Evolutionary conservation across 495 filamentous ascomycete genomes (phyloP).

Genomic region (Xylaria intraflava): DNA sequence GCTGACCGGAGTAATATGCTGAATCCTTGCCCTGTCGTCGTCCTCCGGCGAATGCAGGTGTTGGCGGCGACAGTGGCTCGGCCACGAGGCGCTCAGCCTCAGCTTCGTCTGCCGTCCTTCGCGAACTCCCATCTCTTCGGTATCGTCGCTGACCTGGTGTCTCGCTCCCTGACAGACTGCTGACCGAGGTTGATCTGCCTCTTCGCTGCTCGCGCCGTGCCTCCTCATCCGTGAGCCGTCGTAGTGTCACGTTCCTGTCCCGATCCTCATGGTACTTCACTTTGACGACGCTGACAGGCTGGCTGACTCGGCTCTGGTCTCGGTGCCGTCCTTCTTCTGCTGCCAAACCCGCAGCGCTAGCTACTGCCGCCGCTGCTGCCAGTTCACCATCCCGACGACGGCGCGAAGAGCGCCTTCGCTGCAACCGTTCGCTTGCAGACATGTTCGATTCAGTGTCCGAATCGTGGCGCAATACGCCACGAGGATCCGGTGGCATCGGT

Average conservation of each 20-base stretch:
- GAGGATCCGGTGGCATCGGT: conserved; percentile 45
- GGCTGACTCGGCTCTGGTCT: conserved; percentile 39
- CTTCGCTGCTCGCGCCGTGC: conserved; percentile 38
- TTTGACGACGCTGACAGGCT: conserved; percentile 72
- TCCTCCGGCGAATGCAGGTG: conserved; percentile 38
- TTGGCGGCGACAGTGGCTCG: conserved; percentile 38
- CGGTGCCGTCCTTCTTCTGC: conserved; percentile 29
- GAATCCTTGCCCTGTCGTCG: conserved; percentile 44
- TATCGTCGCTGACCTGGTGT: conserved; percentile 38
- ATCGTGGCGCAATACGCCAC: conserved; percentile 53
- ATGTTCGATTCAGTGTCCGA: conserved; percentile 53
- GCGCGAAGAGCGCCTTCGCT: conserved; percentile 37
- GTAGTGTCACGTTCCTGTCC: conserved; percentile 71
- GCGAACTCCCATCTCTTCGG: conserved; percentile 37
- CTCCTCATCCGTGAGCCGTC: conserved; percentile 75
- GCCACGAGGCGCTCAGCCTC: conserved; percentile 34
- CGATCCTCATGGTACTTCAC: conserved; percentile 70
- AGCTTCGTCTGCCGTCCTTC: conserved; percentile 31
- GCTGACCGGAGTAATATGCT: conserved; percentile 47
- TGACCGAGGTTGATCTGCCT: conserved; percentile 39
- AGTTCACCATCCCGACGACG: conserved; percentile 39
- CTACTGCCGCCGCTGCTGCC: conserved; percentile 20
- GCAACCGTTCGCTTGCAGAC: conserved; percentile 44
- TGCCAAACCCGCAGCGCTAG: conserved; percentile 31
- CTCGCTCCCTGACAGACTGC: conserved; percentile 40